Conservation (phyloP, 148 eudicot genomes). For the Heliosperma pusillum region DNA sequence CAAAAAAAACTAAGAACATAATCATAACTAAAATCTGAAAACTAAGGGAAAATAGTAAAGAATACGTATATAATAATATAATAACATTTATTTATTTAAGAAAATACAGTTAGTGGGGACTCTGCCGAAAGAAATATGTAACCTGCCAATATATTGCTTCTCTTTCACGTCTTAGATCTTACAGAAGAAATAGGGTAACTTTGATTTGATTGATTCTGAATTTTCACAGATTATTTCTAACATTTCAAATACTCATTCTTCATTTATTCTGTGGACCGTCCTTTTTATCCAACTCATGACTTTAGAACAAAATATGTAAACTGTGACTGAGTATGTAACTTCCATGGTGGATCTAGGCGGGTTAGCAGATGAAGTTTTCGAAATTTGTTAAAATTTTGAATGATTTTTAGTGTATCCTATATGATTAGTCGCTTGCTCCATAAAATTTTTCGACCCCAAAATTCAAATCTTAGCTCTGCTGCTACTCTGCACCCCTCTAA, state of each 20-base stretch:
- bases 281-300: not conserved
- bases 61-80: no score
- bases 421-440: no score
- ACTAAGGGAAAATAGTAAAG: not conserved
- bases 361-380: no score
- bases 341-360: no score
- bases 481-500: no score
- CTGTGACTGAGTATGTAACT: no score
- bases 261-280: slow-evolving; percentile 9
- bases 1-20: not conserved
- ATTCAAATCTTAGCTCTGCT: no score
- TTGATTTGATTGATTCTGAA: slow-evolving; percentile 10
- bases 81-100: no score
- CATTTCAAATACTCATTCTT: slow-evolving; percentile 17
- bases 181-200: not conserved
- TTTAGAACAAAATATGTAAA: no score
- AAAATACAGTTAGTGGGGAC: not conserved
- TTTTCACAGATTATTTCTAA: not conserved
- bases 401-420: no score
- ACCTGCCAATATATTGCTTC: slow-evolving; percentile 21
- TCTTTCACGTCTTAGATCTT: slow-evolving; percentile 24
- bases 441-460: no score
- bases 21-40: not conserved
- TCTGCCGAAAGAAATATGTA: slow-evolving; percentile 3
- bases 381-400: no score